These are phyloP conservation scores for Dichotomopilus funicola DNA, from an alignment of 2,329 filamentous ascomycete species.

Conservation along the genomic window DNA sequence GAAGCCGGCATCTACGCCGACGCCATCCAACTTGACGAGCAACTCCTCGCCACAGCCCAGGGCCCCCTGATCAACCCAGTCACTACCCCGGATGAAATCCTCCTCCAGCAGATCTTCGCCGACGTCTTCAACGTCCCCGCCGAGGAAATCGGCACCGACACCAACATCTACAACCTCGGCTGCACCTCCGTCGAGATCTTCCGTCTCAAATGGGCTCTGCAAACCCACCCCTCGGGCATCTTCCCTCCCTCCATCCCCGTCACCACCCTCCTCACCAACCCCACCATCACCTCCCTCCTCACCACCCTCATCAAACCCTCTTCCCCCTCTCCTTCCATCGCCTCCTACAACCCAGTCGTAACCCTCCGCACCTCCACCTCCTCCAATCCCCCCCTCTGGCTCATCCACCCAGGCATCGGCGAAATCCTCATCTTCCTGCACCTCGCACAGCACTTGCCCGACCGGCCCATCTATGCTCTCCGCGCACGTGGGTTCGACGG, in stretches of 20 bases:
- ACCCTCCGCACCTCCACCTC: constrained; percentile 26
- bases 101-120: constrained; percentile 12
- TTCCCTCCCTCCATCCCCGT: not conserved
- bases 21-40: not conserved
- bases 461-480: constrained; percentile 41
- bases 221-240: not conserved
- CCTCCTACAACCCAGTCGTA: constrained; percentile 33
- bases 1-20: constrained; percentile 25
- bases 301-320: constrained; percentile 12
- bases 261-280: constrained; percentile 14
- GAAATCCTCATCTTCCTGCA: constrained; percentile 37
- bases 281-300: not conserved
- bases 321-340: too few relatives aligned
- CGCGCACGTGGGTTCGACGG: constrained; percentile 40
- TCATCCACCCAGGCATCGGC: constrained; percentile 37
- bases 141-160: not conserved
- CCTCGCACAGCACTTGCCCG: constrained; percentile 31
- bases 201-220: not conserved
- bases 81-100: not conserved
- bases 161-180: not conserved
- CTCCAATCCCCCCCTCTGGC: constrained; percentile 33
- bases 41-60: not conserved
- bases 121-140: not conserved
- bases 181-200: constrained; percentile 3
- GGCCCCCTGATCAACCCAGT: not conserved